Evolutionary conservation across 164 flowering plant species (phyloP).

Genomic region (Aristolochia fimbriata): DNA sequence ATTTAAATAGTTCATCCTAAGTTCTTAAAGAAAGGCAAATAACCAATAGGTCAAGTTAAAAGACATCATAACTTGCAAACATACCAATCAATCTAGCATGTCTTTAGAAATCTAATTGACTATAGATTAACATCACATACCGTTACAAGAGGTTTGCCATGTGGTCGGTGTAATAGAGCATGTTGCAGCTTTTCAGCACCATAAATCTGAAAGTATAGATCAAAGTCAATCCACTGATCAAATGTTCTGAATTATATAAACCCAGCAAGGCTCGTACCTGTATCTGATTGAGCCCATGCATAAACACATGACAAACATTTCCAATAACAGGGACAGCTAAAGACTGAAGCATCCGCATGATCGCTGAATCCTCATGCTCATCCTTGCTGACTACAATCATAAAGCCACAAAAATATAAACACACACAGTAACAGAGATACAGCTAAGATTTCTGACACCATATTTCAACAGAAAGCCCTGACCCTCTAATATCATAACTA

Average conservation of each 20-base stretch:
- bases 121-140: constrained; percentile 19
- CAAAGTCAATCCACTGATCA: constrained; percentile 2
- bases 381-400: constrained; percentile 40
- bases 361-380: constrained; percentile 49
- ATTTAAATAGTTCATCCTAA: too few relatives aligned
- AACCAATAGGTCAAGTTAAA: too few relatives aligned
- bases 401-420: not conserved
- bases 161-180: constrained; percentile 53
- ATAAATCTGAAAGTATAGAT: constrained; percentile 42
- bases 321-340: constrained; percentile 90
- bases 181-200: constrained; percentile 79
- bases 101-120: too few relatives aligned
- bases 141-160: constrained; percentile 67
- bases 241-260: too few relatives aligned
- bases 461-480: not conserved
- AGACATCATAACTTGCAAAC: too few relatives aligned
- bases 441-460: not conserved
- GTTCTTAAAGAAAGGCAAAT: too few relatives aligned
- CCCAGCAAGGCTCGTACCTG: constrained; percentile 34
- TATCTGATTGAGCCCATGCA: constrained; percentile 81
- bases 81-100: too few relatives aligned
- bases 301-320: constrained; percentile 87
- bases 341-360: constrained; percentile 64
- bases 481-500: not conserved
- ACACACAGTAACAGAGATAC: not conserved